Evolutionary conservation across 2,329 filamentous ascomycete genomes (phyloP).

Genomic region (Corynespora cassiicola): DNA sequence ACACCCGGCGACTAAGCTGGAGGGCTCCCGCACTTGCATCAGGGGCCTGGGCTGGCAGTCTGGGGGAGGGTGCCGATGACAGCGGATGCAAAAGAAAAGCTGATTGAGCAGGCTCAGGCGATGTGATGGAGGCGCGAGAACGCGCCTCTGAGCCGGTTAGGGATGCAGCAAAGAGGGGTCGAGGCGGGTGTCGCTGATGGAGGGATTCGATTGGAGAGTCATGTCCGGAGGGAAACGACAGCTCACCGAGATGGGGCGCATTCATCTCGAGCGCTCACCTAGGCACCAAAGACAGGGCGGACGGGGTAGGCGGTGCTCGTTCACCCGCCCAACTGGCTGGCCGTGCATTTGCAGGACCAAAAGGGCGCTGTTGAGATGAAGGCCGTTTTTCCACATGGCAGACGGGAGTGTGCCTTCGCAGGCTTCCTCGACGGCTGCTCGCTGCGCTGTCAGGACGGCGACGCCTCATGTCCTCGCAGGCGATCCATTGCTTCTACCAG

Average conservation of each 20-base stretch:
- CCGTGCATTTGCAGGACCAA: too few relatives aligned
- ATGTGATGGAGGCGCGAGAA: slow-evolving; percentile 19
- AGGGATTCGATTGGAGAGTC: slow-evolving; percentile 26
- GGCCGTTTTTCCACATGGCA: slow-evolving; percentile 4
- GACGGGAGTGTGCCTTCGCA: slow-evolving; percentile 14
- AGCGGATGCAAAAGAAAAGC: slow-evolving; percentile 23
- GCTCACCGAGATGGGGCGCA: slow-evolving; percentile 33
- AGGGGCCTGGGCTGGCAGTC: slow-evolving; percentile 22
- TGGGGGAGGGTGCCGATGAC: slow-evolving; percentile 16
- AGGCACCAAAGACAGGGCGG: slow-evolving; percentile 33
- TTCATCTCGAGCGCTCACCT: slow-evolving; percentile 15
- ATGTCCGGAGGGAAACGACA: slow-evolving; percentile 9
- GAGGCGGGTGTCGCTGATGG: slow-evolving; percentile 23
- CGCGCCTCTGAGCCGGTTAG: slow-evolving; percentile 17
- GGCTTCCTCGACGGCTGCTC: slow-evolving; percentile 10
- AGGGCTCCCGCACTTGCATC: slow-evolving; percentile 32
- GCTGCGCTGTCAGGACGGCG: too few relatives aligned
- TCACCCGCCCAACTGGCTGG: too few relatives aligned
- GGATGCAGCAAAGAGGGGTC: slow-evolving; percentile 12
- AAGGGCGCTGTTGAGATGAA: slow-evolving; percentile 15
- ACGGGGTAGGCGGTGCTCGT: too few relatives aligned
- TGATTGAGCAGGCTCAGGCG: slow-evolving; percentile 24
- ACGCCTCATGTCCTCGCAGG: too few relatives aligned
- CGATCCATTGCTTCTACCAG: too few relatives aligned
- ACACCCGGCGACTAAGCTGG: slow-evolving; percentile 1